phyloP scores from a whole-genome alignment of 176 grass and related monocot genomes.

The Cenchrus americanus region DNA sequence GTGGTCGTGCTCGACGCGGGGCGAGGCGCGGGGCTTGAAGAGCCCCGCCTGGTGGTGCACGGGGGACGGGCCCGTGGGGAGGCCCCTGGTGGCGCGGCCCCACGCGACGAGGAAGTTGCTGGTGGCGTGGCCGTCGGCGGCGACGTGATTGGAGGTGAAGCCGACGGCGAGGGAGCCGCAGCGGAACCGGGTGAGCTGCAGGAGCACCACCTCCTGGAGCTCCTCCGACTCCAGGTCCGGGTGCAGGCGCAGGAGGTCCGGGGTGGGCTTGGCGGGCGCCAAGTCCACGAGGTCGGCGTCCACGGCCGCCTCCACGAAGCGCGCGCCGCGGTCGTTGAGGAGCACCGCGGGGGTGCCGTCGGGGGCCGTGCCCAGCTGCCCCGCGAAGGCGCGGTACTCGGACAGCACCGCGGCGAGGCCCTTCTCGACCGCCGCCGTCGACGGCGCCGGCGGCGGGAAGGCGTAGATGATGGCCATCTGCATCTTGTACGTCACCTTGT shows the following conservation, averaged over 20 bases:
- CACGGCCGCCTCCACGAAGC: slow-evolving; percentile 51
- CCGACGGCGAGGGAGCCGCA: slow-evolving; percentile 58
- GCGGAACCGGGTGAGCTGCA: slow-evolving; percentile 67
- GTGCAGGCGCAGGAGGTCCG: slow-evolving; percentile 48
- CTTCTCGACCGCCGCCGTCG: slow-evolving; percentile 53
- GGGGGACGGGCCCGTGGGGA: slow-evolving; percentile 11
- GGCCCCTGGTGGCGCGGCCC: slow-evolving; percentile 57
- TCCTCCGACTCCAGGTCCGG: slow-evolving; percentile 34
- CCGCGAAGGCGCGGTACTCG: slow-evolving; percentile 59
- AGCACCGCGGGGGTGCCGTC: slow-evolving; percentile 45
- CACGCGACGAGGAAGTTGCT: slow-evolving; percentile 73
- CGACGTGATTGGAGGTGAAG: slow-evolving; percentile 56
- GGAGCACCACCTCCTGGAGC: slow-evolving; percentile 48
- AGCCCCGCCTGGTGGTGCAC: slow-evolving; percentile 38
- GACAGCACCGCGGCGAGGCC: slow-evolving; percentile 41
- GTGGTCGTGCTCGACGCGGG: slow-evolving; percentile 50
- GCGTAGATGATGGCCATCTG: slow-evolving; percentile 73
- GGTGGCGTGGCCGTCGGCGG: slow-evolving; percentile 61
- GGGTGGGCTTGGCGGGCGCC: slow-evolving; percentile 50
- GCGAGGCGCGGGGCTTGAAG: slow-evolving; percentile 37
- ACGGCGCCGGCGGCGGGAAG: slow-evolving; percentile 61
- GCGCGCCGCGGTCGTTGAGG: slow-evolving; percentile 59
- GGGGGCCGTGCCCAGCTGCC: slow-evolving; percentile 43
- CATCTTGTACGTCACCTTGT: slow-evolving; percentile 49
- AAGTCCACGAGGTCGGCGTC: slow-evolving; percentile 43